phyloP scores from a whole-genome alignment of 1,284 basidiomycete species.

The Stygiomarasmius scandens region DNA sequence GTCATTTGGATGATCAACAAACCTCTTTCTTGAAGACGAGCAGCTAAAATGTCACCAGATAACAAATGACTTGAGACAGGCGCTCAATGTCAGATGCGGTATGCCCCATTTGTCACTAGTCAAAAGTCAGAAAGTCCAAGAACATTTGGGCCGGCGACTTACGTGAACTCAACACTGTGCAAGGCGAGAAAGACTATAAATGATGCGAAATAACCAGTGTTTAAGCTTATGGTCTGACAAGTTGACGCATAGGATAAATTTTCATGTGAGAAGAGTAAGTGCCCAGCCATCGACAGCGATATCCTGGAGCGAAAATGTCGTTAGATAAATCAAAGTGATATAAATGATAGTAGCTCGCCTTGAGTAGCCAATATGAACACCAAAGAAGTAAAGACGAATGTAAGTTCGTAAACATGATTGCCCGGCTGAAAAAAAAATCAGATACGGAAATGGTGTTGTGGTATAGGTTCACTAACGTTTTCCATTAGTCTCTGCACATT shows the following conservation, averaged over 20 bases:
- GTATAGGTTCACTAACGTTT: constrained; percentile 59
- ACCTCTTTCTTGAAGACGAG: constrained; percentile 90
- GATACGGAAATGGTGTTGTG: constrained; percentile 16
- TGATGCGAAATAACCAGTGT: constrained; percentile 94
- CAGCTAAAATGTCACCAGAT: constrained; percentile 86
- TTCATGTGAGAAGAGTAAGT: constrained; percentile 91
- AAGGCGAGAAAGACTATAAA: constrained; percentile 98
- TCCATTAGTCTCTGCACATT: constrained; percentile 83
- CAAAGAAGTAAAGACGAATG: constrained; percentile 86
- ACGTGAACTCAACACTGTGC: constrained; percentile 94
- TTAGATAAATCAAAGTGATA: too few relatives aligned
- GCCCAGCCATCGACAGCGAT: constrained; percentile 77
- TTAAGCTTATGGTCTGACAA: constrained; percentile 96
- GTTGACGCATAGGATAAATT: constrained; percentile 97
- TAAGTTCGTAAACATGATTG: constrained; percentile 82
- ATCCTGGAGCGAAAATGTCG: too few relatives aligned
- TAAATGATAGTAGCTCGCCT: too few relatives aligned
- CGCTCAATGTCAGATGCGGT: constrained; percentile 79
- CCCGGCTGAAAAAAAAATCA: constrained; percentile 58
- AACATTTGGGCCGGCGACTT: constrained; percentile 30
- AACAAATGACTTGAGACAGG: constrained; percentile 85
- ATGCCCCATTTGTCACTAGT: constrained; percentile 80
- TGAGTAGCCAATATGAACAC: constrained; percentile 98
- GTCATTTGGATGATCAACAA: constrained; percentile 22
- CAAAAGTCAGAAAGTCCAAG: constrained; percentile 11